phyloP scores from a whole-genome alignment of 805 yeast species.

The Ogataea methanolica region DNA sequence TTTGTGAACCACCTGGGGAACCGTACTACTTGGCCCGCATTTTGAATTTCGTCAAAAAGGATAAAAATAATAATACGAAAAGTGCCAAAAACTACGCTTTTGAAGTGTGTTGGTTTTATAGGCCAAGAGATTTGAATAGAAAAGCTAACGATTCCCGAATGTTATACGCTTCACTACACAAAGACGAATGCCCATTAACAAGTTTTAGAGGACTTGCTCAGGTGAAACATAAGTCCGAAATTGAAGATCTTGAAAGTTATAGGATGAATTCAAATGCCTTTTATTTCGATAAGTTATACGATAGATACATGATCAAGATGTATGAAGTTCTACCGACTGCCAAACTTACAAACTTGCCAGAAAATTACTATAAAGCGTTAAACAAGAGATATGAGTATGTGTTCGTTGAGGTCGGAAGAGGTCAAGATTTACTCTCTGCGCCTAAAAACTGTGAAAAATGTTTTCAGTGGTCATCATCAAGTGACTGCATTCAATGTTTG shows the following conservation, averaged over 20 bases:
- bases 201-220: slow-evolving; percentile 72
- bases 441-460: slow-evolving; percentile 73
- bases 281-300: slow-evolving; percentile 82
- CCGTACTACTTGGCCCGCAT: slow-evolving; percentile 88
- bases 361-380: slow-evolving; percentile 56
- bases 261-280: slow-evolving; percentile 61
- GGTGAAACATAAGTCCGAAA: slow-evolving; percentile 66
- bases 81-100: slow-evolving; percentile 53
- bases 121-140: slow-evolving; percentile 80
- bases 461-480: slow-evolving; percentile 76
- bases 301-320: slow-evolving; percentile 76
- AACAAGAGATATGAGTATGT: slow-evolving; percentile 66
- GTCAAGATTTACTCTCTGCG: slow-evolving; percentile 55
- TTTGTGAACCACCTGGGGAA: slow-evolving; percentile 91
- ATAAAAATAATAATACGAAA: slow-evolving; percentile 28
- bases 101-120: slow-evolving; percentile 85
- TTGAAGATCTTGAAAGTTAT: slow-evolving; percentile 53
- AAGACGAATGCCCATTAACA: slow-evolving; percentile 72
- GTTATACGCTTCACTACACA: slow-evolving; percentile 79
- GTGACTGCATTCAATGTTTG: slow-evolving; percentile 77
- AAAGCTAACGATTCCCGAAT: slow-evolving; percentile 66
- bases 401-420: slow-evolving; percentile 65
- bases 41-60: slow-evolving; percentile 59
- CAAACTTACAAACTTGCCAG: slow-evolving; percentile 52
- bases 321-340: slow-evolving; percentile 73